Conservation (phyloP, 2,329 filamentous ascomycete genomes). For the Fusarium lyarnte region DNA sequence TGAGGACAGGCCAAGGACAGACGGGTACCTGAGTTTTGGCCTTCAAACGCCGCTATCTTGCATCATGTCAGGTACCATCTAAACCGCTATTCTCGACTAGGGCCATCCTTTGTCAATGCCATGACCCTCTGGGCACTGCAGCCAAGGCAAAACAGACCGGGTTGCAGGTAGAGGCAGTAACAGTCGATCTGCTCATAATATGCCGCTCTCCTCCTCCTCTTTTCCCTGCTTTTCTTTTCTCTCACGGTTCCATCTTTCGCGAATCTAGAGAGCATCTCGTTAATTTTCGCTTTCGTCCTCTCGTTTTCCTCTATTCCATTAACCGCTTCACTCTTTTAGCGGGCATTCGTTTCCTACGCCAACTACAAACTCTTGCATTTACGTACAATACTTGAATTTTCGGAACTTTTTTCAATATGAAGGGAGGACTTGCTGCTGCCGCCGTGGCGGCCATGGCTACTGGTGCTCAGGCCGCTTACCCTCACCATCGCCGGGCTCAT, state of each 20-base stretch:
- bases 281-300: conserved; percentile 60
- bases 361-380: conserved; percentile 36
- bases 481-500: conserved; percentile 71
- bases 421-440: conserved; percentile 73
- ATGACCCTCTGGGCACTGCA: conserved; percentile 32
- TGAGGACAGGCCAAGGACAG: conserved; percentile 1
- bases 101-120: conserved; percentile 29
- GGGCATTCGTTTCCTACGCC: conserved; percentile 72
- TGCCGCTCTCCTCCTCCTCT: conserved; percentile 42
- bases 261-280: conserved; percentile 60
- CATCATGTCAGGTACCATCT: conserved; percentile 34
- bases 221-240: conserved; percentile 47
- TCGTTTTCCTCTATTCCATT: conserved; percentile 56
- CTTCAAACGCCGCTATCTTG: conserved; percentile 11
- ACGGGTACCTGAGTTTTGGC: conserved; percentile 36
- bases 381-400: conserved; percentile 8
- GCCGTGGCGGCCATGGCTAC: conserved; percentile 69
- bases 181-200: conserved; percentile 48
- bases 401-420: conserved; percentile 69
- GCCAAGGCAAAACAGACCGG: conserved; percentile 31
- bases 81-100: conserved; percentile 33
- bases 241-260: conserved; percentile 58
- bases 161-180: conserved; percentile 46
- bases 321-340: conserved; percentile 90
- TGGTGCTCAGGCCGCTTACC: conserved; percentile 63